A percentile compares a stretch with the other conserved stretches of the same genome.
phyloP scores from a whole-genome alignment of 257 asterid species.

The Apocynum venetum region DNA sequence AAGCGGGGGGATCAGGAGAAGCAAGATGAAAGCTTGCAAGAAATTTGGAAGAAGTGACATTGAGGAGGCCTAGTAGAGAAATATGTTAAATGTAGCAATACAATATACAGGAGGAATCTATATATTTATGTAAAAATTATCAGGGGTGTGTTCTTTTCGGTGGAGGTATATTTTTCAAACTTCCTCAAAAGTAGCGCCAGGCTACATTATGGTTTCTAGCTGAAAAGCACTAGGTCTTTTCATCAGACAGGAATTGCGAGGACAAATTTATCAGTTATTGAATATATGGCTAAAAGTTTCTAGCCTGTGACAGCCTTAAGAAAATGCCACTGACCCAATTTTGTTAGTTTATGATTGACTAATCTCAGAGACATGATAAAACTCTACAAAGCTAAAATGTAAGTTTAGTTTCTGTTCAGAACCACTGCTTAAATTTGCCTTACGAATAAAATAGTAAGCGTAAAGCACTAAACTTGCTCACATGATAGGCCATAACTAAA shows the following conservation, averaged over 20 bases:
- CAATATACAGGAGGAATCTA: neutral
- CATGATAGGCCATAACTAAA: neutral
- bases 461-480: neutral
- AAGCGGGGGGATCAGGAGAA: constrained; percentile 23
- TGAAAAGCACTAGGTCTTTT: constrained; percentile 16
- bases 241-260: neutral
- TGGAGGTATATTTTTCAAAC: constrained; percentile 24
- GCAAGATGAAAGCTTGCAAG: constrained; percentile 9
- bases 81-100: neutral
- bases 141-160: constrained; percentile 20
- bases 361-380: neutral
- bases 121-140: neutral
- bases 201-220: constrained; percentile 39
- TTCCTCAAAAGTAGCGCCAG: constrained; percentile 54
- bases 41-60: constrained; percentile 21
- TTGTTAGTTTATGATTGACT: neutral
- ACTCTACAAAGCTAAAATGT: neutral
- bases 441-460: neutral
- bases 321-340: neutral
- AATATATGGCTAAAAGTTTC: neutral
- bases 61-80: constrained; percentile 1
- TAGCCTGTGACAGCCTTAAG: neutral
- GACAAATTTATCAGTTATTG: neutral
- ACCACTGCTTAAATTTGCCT: neutral
- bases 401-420: neutral